Evolutionary conservation across 148 eudicot species (phyloP), one percentile per base, ranked within the genome.

Genomic region (Nyssa sinensis): DNA sequence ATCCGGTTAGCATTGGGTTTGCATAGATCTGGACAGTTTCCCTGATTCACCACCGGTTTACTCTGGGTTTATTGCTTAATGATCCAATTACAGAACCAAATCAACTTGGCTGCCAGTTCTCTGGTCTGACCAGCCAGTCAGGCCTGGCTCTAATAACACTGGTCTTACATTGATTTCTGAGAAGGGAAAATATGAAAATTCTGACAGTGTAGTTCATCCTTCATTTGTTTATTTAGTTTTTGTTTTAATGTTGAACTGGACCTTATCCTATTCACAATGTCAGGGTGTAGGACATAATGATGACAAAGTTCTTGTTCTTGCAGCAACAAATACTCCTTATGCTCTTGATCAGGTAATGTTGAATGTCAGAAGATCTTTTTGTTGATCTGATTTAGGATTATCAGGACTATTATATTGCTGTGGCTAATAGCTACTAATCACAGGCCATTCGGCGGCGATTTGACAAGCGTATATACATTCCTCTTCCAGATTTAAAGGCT

Each of bases 401-500:
- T 3, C 27, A 24, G 44, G 60, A 57, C 64, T 51, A 28, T 67
- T 21, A 41, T 37, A 59, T 27, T 41, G 11, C 37, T 58, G 17
- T 75, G 47, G 67, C 71, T 81, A 41, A 53, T 61, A 27, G 55
- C 49, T 61, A 5, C 37, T 80, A 60, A 34, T 41, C 75, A 31
- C 87, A 94, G 98, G 98, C 98, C 79, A 88, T 94, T 61, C 81
- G 98, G 67, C 82, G 98, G 55, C 87, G 98, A 72, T 94, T 94
- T 88, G 98, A 94, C 77, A 94, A 94, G 88, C 96, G 98, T 66
- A 94, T 94, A 67, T 92, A 94, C 77, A 94, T 94, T 80, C 98
- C 98, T 30, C 97, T 94, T 19, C 97, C 98, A 55, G 98, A 94
- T 81, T 62, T 70, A 37, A 92, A 94, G 89, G 98, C 98, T 71